phyloP scores from a whole-genome alignment of 2,329 filamentous ascomycete species.

The Colletotrichum graminicola region DNA sequence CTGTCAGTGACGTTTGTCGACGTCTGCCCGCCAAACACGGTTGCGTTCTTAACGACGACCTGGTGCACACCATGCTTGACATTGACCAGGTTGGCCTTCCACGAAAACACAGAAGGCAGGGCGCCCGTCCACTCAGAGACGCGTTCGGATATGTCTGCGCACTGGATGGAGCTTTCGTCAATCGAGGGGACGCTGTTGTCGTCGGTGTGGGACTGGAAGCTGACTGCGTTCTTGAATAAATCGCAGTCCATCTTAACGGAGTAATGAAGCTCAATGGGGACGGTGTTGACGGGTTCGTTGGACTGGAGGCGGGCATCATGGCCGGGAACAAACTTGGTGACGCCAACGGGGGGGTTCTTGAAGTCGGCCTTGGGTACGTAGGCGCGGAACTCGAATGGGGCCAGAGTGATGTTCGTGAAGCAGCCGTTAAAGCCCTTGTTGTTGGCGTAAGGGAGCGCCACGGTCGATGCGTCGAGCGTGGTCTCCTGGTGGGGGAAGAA shows the following conservation, averaged over 20 bases:
- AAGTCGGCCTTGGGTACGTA: slow-evolving; percentile 67
- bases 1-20: slow-evolving; percentile 67
- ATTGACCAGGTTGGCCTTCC: slow-evolving; percentile 63
- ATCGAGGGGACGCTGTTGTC: slow-evolving; percentile 57
- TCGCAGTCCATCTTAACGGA: slow-evolving; percentile 72
- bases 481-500: slow-evolving; percentile 72
- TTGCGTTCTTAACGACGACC: slow-evolving; percentile 68
- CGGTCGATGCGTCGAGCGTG: slow-evolving; percentile 59
- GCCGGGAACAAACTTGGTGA: slow-evolving; percentile 71
- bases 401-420: slow-evolving; percentile 63
- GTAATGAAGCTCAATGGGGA: slow-evolving; percentile 66
- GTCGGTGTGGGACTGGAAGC: slow-evolving; percentile 66
- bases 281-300: slow-evolving; percentile 34
- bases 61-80: slow-evolving; percentile 74
- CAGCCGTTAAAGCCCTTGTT: slow-evolving; percentile 67
- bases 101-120: slow-evolving; percentile 66
- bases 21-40: slow-evolving; percentile 54
- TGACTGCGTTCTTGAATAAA: slow-evolving; percentile 61
- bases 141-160: slow-evolving; percentile 53
- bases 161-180: slow-evolving; percentile 58
- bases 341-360: slow-evolving; percentile 64
- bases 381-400: slow-evolving; percentile 69
- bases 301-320: slow-evolving; percentile 71
- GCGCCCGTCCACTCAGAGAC: slow-evolving; percentile 60
- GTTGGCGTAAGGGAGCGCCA: slow-evolving; percentile 60